These are phyloP conservation scores for Aspergillus leporis DNA, from an alignment of 495 filamentous ascomycete species.

Conservation along the genomic window DNA sequence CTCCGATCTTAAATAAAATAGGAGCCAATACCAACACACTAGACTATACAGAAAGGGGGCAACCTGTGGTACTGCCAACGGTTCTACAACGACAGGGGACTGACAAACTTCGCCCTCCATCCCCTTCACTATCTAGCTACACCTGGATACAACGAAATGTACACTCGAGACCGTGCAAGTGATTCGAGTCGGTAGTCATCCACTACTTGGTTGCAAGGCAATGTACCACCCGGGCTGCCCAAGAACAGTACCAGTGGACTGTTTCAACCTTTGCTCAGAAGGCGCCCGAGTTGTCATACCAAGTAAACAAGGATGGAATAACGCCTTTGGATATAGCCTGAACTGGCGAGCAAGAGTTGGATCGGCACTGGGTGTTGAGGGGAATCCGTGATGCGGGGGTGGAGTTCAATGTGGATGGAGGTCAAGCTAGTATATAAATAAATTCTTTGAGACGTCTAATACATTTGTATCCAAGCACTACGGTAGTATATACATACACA, in stretches of 20 bases:
- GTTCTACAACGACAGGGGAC: neutral
- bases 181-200: constrained; percentile 13
- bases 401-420: no score
- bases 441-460: no score
- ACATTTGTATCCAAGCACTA: no score
- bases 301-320: constrained; percentile 13
- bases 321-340: constrained; percentile 17
- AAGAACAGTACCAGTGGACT: constrained; percentile 10
- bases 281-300: constrained; percentile 10
- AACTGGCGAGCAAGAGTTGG: neutral
- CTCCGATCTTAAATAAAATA: constrained; percentile 7
- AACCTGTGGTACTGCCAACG: constrained; percentile 21
- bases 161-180: constrained; percentile 17
- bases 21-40: constrained; percentile 24
- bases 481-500: no score
- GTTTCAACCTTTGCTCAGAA: constrained; percentile 18
- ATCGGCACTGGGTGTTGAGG: neutral
- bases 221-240: neutral
- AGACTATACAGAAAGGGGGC: constrained; percentile 21
- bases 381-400: neutral
- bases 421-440: neutral
- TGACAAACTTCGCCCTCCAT: constrained; percentile 1
- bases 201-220: constrained; percentile 19
- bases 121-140: constrained; percentile 25
- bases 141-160: constrained; percentile 19